phyloP scores from a whole-genome alignment of 257 asterid species.

The Ajuga chamaepitys region DNA sequence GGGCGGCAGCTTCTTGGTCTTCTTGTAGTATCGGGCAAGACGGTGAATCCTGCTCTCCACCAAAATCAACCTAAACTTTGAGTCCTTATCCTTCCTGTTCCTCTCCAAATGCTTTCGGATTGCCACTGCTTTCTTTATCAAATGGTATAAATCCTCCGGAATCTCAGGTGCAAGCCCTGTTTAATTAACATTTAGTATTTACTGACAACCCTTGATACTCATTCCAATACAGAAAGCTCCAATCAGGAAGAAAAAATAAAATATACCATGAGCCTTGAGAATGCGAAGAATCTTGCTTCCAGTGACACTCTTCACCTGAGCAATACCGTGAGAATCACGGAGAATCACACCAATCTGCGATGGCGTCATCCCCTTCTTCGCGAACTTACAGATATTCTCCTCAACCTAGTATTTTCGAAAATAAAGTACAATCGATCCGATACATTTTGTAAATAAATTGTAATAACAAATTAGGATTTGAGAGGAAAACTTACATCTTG shows the following conservation, averaged over 20 bases:
- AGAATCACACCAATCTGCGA: constrained; percentile 84
- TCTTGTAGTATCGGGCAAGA: constrained; percentile 93
- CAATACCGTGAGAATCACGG: constrained; percentile 83
- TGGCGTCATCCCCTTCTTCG: constrained; percentile 72
- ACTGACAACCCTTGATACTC: not conserved
- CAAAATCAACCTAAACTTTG: constrained; percentile 76
- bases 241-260: not conserved
- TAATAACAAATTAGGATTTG: not conserved
- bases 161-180: constrained; percentile 89
- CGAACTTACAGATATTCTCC: constrained; percentile 70
- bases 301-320: constrained; percentile 80
- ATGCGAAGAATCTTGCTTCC: constrained; percentile 88
- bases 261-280: constrained; percentile 79
- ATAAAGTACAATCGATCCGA: not conserved
- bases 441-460: not conserved
- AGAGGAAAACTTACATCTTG: constrained; percentile 37
- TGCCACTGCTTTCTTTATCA: constrained; percentile 86
- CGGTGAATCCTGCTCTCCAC: constrained; percentile 95
- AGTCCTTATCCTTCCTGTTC: constrained; percentile 87
- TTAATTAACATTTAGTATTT: not conserved
- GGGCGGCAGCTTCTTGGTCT: constrained; percentile 91
- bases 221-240: not conserved
- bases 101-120: constrained; percentile 87
- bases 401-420: constrained; percentile 39
- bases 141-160: constrained; percentile 74